phyloP scores from a whole-genome alignment of 345 rosid species.

The Eucalyptus tenuipes region DNA sequence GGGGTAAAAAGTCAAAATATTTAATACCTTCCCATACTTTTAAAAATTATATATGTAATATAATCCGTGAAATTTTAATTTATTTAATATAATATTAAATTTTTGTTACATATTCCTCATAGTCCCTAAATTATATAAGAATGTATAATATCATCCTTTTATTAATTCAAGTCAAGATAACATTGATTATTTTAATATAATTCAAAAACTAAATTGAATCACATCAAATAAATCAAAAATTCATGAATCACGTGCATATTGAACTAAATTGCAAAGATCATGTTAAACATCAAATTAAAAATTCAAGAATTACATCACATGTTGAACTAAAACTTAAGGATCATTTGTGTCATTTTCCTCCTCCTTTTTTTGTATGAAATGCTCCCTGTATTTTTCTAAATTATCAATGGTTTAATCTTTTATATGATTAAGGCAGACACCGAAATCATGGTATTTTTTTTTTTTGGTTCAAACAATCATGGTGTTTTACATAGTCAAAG shows the following conservation, averaged over 20 bases:
- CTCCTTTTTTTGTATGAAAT: background rate
- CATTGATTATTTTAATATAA: background rate
- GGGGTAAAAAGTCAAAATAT: background rate
- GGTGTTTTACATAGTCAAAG: background rate
- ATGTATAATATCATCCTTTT: fast-evolving
- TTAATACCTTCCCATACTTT: background rate
- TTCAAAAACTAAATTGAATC: fast-evolving
- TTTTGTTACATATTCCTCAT: background rate
- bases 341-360: background rate
- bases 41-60: background rate
- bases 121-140: background rate
- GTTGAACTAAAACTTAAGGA: background rate
- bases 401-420: background rate
- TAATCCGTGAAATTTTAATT: fast-evolving
- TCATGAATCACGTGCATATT: fast-evolving
- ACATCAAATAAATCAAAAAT: background rate
- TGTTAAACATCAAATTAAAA: background rate
- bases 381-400: background rate
- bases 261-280: fast-evolving
- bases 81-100: background rate
- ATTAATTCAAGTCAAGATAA: background rate
- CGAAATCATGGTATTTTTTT: background rate
- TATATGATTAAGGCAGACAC: background rate
- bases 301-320: fast-evolving
- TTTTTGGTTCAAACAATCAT: background rate